Conservation (phyloP, 352 stramenopile species). For the Phytophthora citrophthora region DNA sequence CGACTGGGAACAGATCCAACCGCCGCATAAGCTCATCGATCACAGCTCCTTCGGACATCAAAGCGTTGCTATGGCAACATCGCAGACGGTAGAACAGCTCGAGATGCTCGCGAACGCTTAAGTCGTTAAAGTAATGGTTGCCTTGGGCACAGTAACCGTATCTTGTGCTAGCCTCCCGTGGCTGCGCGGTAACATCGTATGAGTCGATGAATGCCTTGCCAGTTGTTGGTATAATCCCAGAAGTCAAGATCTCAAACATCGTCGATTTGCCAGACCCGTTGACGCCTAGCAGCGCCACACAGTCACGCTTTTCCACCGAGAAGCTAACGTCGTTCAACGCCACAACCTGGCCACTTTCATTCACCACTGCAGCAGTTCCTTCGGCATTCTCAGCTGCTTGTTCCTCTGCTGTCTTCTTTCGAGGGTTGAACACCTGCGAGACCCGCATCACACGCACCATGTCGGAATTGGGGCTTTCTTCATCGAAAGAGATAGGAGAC, state of each 20-base stretch:
- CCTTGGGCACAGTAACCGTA: conserved; percentile 86
- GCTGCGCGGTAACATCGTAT: conserved; percentile 63
- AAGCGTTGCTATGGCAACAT: conserved; percentile 32
- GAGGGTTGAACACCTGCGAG: conserved; percentile 71
- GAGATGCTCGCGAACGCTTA: conserved; percentile 80
- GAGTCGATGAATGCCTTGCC: conserved; percentile 64
- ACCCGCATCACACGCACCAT: conserved; percentile 61
- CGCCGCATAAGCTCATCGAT: conserved; percentile 56
- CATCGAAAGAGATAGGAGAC: conserved; percentile 18
- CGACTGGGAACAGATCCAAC: conserved; percentile 71
- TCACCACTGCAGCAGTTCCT: conserved; percentile 35
- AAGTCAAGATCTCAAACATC: conserved; percentile 96
- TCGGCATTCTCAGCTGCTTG: conserved; percentile 10
- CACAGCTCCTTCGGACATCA: conserved; percentile 31
- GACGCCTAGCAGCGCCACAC: conserved; percentile 93
- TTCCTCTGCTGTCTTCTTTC: conserved; percentile 12
- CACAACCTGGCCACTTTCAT: conserved; percentile 62
- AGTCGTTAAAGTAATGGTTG: conserved; percentile 76
- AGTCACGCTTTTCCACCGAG: conserved; percentile 85
- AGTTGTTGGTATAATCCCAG: conserved; percentile 78
- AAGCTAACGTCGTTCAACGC: conserved; percentile 83
- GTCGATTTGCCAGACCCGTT: conserved; percentile 98
- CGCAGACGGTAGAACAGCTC: conserved; percentile 73
- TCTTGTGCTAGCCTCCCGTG: conserved; percentile 52
- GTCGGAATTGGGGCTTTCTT: conserved; percentile 35